These are phyloP conservation scores for Botryosphaeria agaves DNA, from an alignment of 2,329 filamentous ascomycete genomes.

Conservation along the genomic window DNA sequence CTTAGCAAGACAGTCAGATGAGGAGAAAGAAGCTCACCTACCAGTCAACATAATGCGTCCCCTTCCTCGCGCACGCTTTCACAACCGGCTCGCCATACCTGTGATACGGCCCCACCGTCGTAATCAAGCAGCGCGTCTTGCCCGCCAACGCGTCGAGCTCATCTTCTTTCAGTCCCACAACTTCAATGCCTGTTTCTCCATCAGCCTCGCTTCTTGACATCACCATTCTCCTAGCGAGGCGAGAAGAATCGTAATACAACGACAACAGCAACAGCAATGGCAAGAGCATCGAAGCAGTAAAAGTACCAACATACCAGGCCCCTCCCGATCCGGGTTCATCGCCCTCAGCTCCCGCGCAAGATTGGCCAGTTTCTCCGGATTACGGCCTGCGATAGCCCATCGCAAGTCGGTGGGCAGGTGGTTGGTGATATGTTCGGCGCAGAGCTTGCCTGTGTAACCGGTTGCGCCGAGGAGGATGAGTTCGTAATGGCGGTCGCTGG, in stretches of 20 bases:
- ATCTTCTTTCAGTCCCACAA: slow-evolving; percentile 27
- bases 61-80: slow-evolving; percentile 44
- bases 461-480: slow-evolving; percentile 49
- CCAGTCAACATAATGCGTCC: slow-evolving; percentile 51
- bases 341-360: slow-evolving; percentile 49
- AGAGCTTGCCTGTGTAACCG: slow-evolving; percentile 70
- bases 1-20: background rate
- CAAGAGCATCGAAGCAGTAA: slow-evolving; percentile 1
- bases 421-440: slow-evolving; percentile 56
- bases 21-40: slow-evolving; percentile 10
- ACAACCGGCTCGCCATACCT: slow-evolving; percentile 46
- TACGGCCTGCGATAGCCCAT: slow-evolving; percentile 80
- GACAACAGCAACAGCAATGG: slow-evolving; percentile 2
- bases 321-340: slow-evolving; percentile 49
- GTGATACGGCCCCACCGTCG: slow-evolving; percentile 45
- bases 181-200: slow-evolving; percentile 15
- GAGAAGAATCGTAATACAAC: too few relatives aligned
- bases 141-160: slow-evolving; percentile 34
- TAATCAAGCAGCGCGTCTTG: slow-evolving; percentile 41
- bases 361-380: slow-evolving; percentile 52
- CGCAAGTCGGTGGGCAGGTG: slow-evolving; percentile 58
- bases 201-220: background rate
- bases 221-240: too few relatives aligned
- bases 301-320: slow-evolving; percentile 39
- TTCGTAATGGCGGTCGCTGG: slow-evolving; percentile 37